Base-by-base conservation (phyloP, 2,329 filamentous ascomycete genomes). In the Fusarium tjaetaba region DNA sequence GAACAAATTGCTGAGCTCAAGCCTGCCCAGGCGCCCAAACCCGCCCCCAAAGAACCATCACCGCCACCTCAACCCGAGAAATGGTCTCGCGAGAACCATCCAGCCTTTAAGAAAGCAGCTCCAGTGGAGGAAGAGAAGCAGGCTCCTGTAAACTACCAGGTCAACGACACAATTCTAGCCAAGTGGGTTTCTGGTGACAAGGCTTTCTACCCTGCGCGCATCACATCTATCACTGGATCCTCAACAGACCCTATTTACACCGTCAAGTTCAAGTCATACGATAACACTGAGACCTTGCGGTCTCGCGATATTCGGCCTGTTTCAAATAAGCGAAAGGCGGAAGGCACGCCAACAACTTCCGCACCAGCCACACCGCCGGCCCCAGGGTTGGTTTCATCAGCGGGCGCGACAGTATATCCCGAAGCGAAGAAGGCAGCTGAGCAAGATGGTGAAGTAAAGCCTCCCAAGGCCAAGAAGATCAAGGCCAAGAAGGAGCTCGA, bases 251-350 rank as follows among this genome's bases (percentile, higher is more conserved):
- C 95, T 41, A 94, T 98, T 72, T 99, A 98, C 82, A 93, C 94
- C 53, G 95, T 99, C 82, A 96, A 93, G 77, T 99, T 98, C 87
- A 96, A 97, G 84, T 94, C 91, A 78, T 98, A 98, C 84, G 90
- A 92, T 72, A 94, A 89, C 28, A 94, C 92, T 51, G 95, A 97
- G 82, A 96, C 93, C 39, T 84, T 97, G 69, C 90, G 92, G 68
- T 90, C 93, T 70, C 92, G 93, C 82, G 95, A 98, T 79, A 94
- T 98, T 74, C 92, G 94, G 78, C 94, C 95, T 57, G 85, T 96
- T 41, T 89, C 90, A 57, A 91, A 89, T 83, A 95, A 97, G 86
- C 90, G 94, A 80, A 97, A 98, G 84, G 93, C 94, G 82, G 95
- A 98, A 84, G 91, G 89, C 77, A 90, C 89, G 71, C 88, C 92